Base-by-base conservation (phyloP, 1,284 basidiomycete genomes). In the Cryptococcus floricola region DNA sequence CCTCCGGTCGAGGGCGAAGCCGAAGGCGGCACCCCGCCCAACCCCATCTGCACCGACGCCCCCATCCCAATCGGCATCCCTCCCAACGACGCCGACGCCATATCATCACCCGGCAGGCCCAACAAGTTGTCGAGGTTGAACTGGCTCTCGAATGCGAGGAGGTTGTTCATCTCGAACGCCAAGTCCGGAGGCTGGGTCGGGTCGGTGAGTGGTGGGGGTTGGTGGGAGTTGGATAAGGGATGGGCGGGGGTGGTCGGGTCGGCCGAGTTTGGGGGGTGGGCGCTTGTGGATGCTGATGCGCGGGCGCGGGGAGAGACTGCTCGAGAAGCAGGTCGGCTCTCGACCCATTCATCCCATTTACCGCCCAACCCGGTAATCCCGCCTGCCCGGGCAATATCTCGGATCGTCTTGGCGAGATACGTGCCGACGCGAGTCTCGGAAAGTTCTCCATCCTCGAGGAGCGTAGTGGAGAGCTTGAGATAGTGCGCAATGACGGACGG, bases 191-290 rank as follows among this genome's bases (percentile, higher is more conserved):
- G 45, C 10, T n/a, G 45, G 23, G 23, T 25, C 12, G 42, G 42
- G 42, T 44, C 42, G 31, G 31, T 34, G 10, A 18, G 42, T 6
- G 42, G 46, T 67, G 76, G 37, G 61, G 77, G 25, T 77, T 98
- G 27, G 92, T 91, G 25, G 84, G 84, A 64, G 89, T 98, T 18
- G 93, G 94, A 75, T 98, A 95, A 72, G 95, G 95, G 7, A 89
- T 91, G 1, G 83, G 84, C 64, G 77, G 86, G 56, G 87, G 87
- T 61, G 85, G 87, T 8, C 98, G 95, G 94, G 86, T 93, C n/a
- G 31, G 23, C 27, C 19, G 31, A 34, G 31, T 34, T 34, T 34
- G 31, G 31, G 1, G 31, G 31, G 31, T 34, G 6, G 4, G 10
- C 10, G 31, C 31, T 34, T 10, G 31, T 34, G 6, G 31, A 34